Conservation (phyloP, 176 grass and related monocot species). For the Thalia dealbata region DNA sequence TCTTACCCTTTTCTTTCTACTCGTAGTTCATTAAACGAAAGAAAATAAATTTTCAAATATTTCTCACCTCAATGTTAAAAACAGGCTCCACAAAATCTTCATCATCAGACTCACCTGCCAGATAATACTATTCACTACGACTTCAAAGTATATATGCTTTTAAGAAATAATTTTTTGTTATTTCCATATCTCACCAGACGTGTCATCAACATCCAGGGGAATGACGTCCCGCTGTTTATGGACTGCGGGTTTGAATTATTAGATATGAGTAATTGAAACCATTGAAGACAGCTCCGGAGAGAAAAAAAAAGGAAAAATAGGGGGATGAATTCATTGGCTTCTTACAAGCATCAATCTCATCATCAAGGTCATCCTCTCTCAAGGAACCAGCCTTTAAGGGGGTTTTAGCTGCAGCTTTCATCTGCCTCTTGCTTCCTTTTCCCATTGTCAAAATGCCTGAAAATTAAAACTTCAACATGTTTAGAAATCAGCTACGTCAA, state of each 20-base stretch:
- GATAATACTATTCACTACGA: constrained; percentile 14
- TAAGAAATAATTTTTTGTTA: background rate
- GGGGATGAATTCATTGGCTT: background rate
- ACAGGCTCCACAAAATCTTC: constrained; percentile 60
- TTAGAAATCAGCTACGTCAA: no score
- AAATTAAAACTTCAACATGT: no score
- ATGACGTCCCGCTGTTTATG: constrained; percentile 76
- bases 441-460: constrained; percentile 32
- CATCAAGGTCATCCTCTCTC: constrained; percentile 34
- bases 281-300: background rate
- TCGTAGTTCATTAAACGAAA: no score
- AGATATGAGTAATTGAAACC: background rate
- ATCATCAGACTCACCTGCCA: constrained; percentile 37
- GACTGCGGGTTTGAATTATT: constrained; percentile 36
- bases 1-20: no score
- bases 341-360: constrained; percentile 81
- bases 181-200: constrained; percentile 25
- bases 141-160: background rate
- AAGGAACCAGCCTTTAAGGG: constrained; percentile 15
- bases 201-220: constrained; percentile 38
- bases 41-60: background rate
- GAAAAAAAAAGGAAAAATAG: background rate
- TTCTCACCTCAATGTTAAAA: constrained; percentile 45
- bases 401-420: constrained; percentile 1
- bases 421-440: constrained; percentile 29